These are phyloP conservation scores for Protea cynaroides DNA, from an alignment of 164 flowering plant genomes.

Conservation along the genomic window DNA sequence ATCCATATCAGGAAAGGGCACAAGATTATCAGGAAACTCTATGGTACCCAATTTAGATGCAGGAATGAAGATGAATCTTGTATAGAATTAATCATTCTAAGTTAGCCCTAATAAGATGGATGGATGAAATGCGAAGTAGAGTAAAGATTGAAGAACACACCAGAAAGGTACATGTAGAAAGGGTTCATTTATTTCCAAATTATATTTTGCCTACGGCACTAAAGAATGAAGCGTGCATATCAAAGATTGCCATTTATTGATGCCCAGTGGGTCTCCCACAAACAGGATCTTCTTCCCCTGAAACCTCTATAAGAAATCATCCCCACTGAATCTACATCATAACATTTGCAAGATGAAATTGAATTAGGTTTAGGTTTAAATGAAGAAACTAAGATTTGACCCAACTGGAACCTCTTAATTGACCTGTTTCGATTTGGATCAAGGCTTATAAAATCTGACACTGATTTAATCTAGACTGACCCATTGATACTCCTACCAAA, in stretches of 20 bases:
- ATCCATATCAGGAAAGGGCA: too few relatives aligned
- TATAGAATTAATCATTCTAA: too few relatives aligned
- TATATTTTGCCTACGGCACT: constrained; percentile 10
- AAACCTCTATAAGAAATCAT: constrained; percentile 13
- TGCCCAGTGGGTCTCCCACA: constrained; percentile 24
- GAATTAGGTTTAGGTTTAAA: not conserved
- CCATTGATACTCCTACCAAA: too few relatives aligned
- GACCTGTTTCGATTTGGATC: too few relatives aligned
- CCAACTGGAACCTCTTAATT: too few relatives aligned
- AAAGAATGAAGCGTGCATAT: constrained; percentile 23
- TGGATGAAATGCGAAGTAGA: not conserved
- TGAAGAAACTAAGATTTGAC: too few relatives aligned
- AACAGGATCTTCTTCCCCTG: constrained; percentile 26
- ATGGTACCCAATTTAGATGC: too few relatives aligned
- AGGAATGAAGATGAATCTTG: too few relatives aligned
- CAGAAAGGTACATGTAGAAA: constrained; percentile 15
- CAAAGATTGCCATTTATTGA: constrained; percentile 24
- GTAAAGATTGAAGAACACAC: constrained; percentile 4
- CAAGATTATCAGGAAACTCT: too few relatives aligned
- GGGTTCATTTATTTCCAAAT: not conserved
- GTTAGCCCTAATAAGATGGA: too few relatives aligned
- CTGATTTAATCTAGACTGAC: too few relatives aligned
- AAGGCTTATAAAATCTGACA: too few relatives aligned
- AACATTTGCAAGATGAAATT: not conserved
- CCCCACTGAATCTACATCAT: constrained; percentile 17